These are phyloP conservation scores for Pseudozyma hubeiensis DNA, from an alignment of 1,284 basidiomycete genomes.

Conservation along the genomic window DNA sequence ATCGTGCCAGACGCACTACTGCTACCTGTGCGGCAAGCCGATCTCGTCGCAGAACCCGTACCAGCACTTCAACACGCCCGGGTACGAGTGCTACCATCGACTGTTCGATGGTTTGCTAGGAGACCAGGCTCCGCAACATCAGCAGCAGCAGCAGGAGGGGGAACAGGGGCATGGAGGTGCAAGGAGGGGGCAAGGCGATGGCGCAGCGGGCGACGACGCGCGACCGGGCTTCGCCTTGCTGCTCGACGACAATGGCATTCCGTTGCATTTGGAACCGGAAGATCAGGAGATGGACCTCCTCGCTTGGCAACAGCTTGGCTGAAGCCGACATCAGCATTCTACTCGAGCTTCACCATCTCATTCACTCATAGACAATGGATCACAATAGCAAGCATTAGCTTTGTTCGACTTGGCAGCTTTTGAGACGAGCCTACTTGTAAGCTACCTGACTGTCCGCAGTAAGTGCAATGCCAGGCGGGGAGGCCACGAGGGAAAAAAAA, in stretches of 20 bases:
- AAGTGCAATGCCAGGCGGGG: not conserved
- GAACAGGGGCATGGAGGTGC: not conserved
- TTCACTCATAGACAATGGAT: too few relatives aligned
- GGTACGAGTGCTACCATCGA: constrained; percentile 35
- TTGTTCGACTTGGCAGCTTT: too few relatives aligned
- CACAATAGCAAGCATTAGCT: too few relatives aligned
- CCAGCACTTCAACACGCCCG: constrained; percentile 44
- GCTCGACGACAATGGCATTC: constrained; percentile 36
- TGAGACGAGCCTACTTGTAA: too few relatives aligned
- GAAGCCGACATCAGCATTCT: not conserved
- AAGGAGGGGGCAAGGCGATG: not conserved
- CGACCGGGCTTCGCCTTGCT: constrained; percentile 23
- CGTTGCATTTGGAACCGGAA: constrained; percentile 25
- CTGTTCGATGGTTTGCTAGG: constrained; percentile 43
- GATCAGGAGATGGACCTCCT: constrained; percentile 33
- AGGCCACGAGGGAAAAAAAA: constrained; percentile 15
- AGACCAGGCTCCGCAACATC: constrained; percentile 17
- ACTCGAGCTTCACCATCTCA: too few relatives aligned
- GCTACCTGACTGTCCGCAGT: too few relatives aligned
- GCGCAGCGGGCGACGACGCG: constrained; percentile 3
- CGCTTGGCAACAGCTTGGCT: constrained; percentile 34
- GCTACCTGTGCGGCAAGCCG: constrained; percentile 50
- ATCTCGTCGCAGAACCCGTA: constrained; percentile 48
- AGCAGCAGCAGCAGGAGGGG: constrained; percentile 8
- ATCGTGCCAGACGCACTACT: constrained; percentile 51